A percentile compares a stretch with the other conserved stretches of the same genome.
These are phyloP conservation scores for Serendipita sp. DNA, from an alignment of 768 basidiomycete genomes.

Conservation along the genomic window DNA sequence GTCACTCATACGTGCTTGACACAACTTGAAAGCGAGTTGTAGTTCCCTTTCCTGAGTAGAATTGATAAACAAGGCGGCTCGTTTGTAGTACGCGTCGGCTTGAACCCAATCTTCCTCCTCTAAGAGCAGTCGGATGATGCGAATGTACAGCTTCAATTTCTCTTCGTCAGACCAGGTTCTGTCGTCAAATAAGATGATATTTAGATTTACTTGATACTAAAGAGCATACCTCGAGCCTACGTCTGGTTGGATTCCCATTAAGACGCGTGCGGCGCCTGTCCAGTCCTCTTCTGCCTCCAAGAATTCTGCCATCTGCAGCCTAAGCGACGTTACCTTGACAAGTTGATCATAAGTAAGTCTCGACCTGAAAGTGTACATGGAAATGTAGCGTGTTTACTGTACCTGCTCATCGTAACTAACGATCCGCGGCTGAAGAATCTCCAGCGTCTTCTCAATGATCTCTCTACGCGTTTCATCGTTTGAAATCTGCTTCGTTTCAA, in stretches of 20 bases:
- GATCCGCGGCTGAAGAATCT: slow-evolving; percentile 55
- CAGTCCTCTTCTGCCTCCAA: slow-evolving; percentile 85
- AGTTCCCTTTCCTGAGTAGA: slow-evolving; percentile 65
- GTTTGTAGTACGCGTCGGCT: slow-evolving; percentile 97
- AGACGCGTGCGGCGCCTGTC: slow-evolving; percentile 79
- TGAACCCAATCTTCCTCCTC: slow-evolving; percentile 95
- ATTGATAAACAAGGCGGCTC: slow-evolving; percentile 80
- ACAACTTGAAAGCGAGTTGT: slow-evolving; percentile 73
- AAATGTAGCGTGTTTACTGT: slow-evolving; percentile 18
- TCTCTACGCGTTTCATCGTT: slow-evolving; percentile 46
- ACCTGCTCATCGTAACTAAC: slow-evolving; percentile 96
- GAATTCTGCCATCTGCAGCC: slow-evolving; percentile 83
- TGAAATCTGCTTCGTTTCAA: slow-evolving; percentile 40
- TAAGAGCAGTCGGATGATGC: slow-evolving; percentile 83
- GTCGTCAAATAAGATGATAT: slow-evolving; percentile 7
- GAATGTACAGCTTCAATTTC: slow-evolving; percentile 79
- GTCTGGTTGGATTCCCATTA: slow-evolving; percentile 87
- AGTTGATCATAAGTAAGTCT: background rate
- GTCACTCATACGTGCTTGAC: slow-evolving; percentile 89
- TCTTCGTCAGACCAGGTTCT: slow-evolving; percentile 64
- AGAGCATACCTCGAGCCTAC: slow-evolving; percentile 60
- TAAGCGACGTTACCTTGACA: slow-evolving; percentile 57
- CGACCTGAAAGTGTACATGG: background rate
- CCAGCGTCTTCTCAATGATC: slow-evolving; percentile 61
- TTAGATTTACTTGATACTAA: background rate